Base-by-base conservation (phyloP, 371 early-diverging fungal genomes). In the Mortierella sp. region DNA sequence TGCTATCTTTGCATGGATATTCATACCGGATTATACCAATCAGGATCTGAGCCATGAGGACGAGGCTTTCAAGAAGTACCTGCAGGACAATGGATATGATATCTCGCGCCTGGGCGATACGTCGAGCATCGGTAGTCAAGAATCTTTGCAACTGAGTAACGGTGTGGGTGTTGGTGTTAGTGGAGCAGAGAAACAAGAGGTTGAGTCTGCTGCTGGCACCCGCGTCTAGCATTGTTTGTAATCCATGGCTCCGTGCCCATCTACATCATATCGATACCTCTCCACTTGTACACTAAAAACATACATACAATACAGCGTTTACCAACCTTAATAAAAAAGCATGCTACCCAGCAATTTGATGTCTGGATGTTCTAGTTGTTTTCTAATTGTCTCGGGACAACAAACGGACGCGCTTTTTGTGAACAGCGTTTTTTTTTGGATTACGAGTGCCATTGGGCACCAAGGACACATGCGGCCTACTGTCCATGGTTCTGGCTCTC, bases 51-150 rank as follows among this genome's bases (percentile, higher is more conserved):
- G 55, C 8, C 64, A 83, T 24, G 89, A 90, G 65, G 91, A 92
- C 71, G 74, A 66, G 37, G 87, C 74, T 0, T 92, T 89, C 65
- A 85, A 79, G 39, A 79, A 66, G 26, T 91, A 91, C 66, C 76
- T 91, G 13, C 74, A 50, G 19, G 86, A 88, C 1, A 71, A 90
- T 68, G 91, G 91, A 44, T 89, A 86, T 52, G 89, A 90, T 73
- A 68, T 85, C 16, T 78, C 85, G 16, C 71, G 68, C 19, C 64
- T 88, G 24, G 90, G 90, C 41, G 73, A 66, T 6, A 26, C 22
- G 13, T 19, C 61, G 26, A 24, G 16, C 10, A 45, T 22, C n/a
- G 19, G 44, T 58, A 52, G 61, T 61, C 34, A 34, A 22, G 37
- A 61, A 19, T 61, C 37, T 16, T 22, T 61, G n/a, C 61, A 61